A percentile compares a stretch with the other conserved stretches of the same genome.
These are phyloP conservation scores for Picea mariana DNA, from an alignment of 83 land plant species.

Conservation along the genomic window DNA sequence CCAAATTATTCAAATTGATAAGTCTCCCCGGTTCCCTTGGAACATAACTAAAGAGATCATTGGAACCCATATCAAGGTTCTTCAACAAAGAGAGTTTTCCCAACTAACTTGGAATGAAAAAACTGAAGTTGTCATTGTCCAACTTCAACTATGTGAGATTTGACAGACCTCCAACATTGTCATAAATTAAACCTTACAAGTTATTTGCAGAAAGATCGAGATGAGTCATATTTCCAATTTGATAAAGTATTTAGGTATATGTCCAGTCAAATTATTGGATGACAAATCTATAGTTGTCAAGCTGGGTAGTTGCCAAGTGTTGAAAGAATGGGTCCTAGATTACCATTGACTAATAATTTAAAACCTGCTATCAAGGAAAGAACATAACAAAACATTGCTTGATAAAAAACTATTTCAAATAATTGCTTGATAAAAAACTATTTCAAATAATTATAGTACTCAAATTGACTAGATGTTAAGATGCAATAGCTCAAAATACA, in stretches of 20 bases:
- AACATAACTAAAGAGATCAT: conserved; percentile 47
- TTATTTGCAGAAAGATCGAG: not conserved
- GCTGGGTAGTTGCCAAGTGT: conserved; percentile 12
- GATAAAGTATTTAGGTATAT: conserved; percentile 30
- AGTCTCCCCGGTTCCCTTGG: conserved; percentile 38
- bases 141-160: conserved; percentile 29
- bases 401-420: too few species aligned
- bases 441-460: too few species aligned
- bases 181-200: conserved; percentile 47
- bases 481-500: too few species aligned
- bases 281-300: conserved; percentile 42
- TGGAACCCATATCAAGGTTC: conserved; percentile 51
- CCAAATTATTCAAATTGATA: conserved; percentile 20
- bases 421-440: too few species aligned
- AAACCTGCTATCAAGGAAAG: too few species aligned
- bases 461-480: too few species aligned
- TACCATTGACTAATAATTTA: too few species aligned
- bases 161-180: conserved; percentile 32
- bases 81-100: conserved; percentile 35
- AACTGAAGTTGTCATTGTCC: conserved; percentile 40
- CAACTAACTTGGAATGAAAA: conserved; percentile 52
- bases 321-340: too few species aligned
- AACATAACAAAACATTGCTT: too few species aligned
- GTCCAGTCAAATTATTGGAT: conserved; percentile 47
- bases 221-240: conserved; percentile 21